Conservation (phyloP, 2,329 filamentous ascomycete species). For the Didymella sp. region DNA sequence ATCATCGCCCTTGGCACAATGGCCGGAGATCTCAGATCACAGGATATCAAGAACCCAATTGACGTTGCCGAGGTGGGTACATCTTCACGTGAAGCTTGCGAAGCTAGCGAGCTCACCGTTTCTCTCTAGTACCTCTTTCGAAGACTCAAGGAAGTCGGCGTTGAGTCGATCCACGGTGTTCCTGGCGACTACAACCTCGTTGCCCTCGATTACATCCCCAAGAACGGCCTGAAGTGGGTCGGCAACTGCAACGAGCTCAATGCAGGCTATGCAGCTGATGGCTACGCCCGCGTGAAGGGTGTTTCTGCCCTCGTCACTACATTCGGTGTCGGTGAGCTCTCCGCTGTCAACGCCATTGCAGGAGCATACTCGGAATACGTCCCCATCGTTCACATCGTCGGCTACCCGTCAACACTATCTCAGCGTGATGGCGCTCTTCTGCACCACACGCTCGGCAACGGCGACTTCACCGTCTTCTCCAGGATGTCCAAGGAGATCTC, state of each 20-base stretch:
- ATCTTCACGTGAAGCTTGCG: constrained; percentile 1
- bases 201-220: constrained; percentile 64
- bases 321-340: constrained; percentile 58
- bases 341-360: constrained; percentile 57
- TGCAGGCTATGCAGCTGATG: constrained; percentile 58
- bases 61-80: constrained; percentile 64
- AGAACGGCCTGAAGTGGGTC: constrained; percentile 63
- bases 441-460: constrained; percentile 58
- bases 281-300: constrained; percentile 57
- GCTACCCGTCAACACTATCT: constrained; percentile 52
- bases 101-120: constrained; percentile 7
- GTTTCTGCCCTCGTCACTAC: constrained; percentile 57
- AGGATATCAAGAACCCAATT: constrained; percentile 53
- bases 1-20: constrained; percentile 31
- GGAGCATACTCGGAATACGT: constrained; percentile 57
- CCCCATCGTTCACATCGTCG: constrained; percentile 57
- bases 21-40: constrained; percentile 51
- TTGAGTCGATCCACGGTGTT: constrained; percentile 57
- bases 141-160: constrained; percentile 53
- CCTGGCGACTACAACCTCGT: constrained; percentile 55
- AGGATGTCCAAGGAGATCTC: constrained; percentile 78
- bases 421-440: constrained; percentile 53
- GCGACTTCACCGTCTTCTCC: constrained; percentile 82
- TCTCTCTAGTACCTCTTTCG: constrained; percentile 46
- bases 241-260: constrained; percentile 69